Base-by-base conservation (phyloP, 208 protist genomes). In the Leishmania turanica region DNA sequence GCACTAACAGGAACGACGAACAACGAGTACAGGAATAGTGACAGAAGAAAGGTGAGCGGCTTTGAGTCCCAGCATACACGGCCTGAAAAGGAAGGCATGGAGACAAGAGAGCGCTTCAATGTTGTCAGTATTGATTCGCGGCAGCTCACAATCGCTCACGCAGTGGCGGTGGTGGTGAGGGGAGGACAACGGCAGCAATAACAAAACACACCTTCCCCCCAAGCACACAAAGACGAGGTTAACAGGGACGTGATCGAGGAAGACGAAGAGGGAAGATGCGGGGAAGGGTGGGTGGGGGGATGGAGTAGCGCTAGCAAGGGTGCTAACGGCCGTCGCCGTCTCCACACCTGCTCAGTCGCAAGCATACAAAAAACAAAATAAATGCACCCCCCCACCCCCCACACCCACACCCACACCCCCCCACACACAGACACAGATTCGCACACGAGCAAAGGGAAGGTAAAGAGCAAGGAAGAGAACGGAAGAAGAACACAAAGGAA, bases 1-100 rank as follows among this genome's bases (percentile, higher is more conserved):
- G 66, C 31, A 47, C 37, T n/a, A 71, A 71, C 40, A 71, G 37
- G 47, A 56, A 11, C 49, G 81, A 84, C 42, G 73, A 69, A 64
- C 8, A 56, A 69, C 34, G 3, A 58, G 13, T 7, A 54, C 69
- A 60, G 15, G 15, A 62, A 56, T 31, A 17, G 9, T 21, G 40
- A 45, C 64, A 58, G 49, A 80, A 80, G 60, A 78, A 87, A 75
- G 84, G 51, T 83, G 64, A 83, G 78, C 49, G 71, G 79, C 71
- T 31, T 74, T 51, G 21, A 78, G 37, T 72, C 19, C 69, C 42
- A 60, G 24, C 31, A 70, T 47, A 49, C 31, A 49, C 49, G 49
- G 34, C 72, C 24, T 40, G 40, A 42, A 71, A 21, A 49, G 40
- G 40, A 71, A 47, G 40, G 7, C 6, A 47, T n/a, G 31, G 62